These are phyloP conservation scores for Erysimum pusillum DNA, from an alignment of 441 rosid genomes.

Conservation along the genomic window DNA sequence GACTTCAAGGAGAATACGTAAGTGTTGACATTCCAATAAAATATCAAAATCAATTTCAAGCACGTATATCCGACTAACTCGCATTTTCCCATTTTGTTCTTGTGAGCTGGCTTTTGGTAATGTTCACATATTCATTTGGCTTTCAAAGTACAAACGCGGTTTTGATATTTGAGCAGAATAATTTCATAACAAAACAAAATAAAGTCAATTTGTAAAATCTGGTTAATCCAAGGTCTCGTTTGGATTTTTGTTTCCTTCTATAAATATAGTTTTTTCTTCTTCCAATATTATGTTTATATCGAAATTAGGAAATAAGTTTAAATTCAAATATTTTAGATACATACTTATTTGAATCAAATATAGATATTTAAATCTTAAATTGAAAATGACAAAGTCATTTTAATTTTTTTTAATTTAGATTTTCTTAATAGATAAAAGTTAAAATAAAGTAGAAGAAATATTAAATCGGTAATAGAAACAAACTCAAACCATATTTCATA, in stretches of 20 bases:
- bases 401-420: background rate
- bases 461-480: background rate
- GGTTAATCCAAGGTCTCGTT: background rate
- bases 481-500: background rate
- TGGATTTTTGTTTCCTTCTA: background rate
- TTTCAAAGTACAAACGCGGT: constrained; percentile 32
- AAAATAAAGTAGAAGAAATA: background rate
- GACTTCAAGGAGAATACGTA: constrained; percentile 11
- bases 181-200: constrained; percentile 3
- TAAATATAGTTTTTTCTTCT: background rate
- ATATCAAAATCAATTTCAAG: constrained; percentile 18
- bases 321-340: background rate
- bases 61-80: constrained; percentile 47
- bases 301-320: background rate
- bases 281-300: background rate
- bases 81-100: constrained; percentile 17
- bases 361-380: no score
- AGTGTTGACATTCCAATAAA: constrained; percentile 38
- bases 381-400: background rate
- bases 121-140: constrained; percentile 16
- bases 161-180: constrained; percentile 20
- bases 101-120: constrained; percentile 41
- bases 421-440: background rate
- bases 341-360: no score
- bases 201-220: background rate